A percentile compares a stretch with the other conserved stretches of the same genome.
Conservation (phyloP, 2,329 filamentous ascomycete species). For the Fusarium sp. region DNA sequence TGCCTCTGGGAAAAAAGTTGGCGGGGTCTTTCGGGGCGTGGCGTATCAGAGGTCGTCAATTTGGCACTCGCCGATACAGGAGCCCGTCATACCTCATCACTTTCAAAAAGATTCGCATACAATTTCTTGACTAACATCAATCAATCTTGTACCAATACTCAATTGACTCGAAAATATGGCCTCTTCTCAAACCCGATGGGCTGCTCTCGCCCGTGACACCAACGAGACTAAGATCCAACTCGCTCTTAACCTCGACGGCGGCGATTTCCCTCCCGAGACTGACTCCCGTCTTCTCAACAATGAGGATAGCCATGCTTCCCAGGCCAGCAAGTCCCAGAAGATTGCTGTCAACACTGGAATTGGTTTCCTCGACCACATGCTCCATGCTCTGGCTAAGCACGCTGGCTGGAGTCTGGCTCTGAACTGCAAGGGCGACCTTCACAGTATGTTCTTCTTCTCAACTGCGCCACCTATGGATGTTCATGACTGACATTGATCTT, state of each 20-base stretch:
- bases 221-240: slow-evolving; percentile 98
- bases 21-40: slow-evolving; percentile 12
- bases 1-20: slow-evolving; percentile 38
- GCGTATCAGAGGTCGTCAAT: slow-evolving; percentile 45
- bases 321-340: slow-evolving; percentile 84
- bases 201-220: slow-evolving; percentile 86
- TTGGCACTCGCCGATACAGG: slow-evolving; percentile 48
- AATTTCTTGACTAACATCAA: neutral
- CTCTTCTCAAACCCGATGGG: slow-evolving; percentile 67
- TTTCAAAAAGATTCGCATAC: slow-evolving; percentile 22
- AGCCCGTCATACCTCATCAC: slow-evolving; percentile 27
- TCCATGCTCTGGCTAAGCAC: slow-evolving; percentile 96
- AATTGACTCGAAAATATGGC: slow-evolving; percentile 43
- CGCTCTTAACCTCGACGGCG: slow-evolving; percentile 92
- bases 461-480: neutral
- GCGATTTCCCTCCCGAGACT: slow-evolving; percentile 74
- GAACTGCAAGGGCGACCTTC: slow-evolving; percentile 86
- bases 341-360: slow-evolving; percentile 94
- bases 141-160: slow-evolving; percentile 2
- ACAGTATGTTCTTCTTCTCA: slow-evolving; percentile 73
- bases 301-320: slow-evolving; percentile 78
- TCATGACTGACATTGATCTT: slow-evolving; percentile 27
- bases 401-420: slow-evolving; percentile 91
- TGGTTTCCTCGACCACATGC: slow-evolving; percentile 98
- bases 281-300: slow-evolving; percentile 64